Conservation (phyloP, 2,329 filamentous ascomycete genomes). For the Zasmidium citrigriseum region DNA sequence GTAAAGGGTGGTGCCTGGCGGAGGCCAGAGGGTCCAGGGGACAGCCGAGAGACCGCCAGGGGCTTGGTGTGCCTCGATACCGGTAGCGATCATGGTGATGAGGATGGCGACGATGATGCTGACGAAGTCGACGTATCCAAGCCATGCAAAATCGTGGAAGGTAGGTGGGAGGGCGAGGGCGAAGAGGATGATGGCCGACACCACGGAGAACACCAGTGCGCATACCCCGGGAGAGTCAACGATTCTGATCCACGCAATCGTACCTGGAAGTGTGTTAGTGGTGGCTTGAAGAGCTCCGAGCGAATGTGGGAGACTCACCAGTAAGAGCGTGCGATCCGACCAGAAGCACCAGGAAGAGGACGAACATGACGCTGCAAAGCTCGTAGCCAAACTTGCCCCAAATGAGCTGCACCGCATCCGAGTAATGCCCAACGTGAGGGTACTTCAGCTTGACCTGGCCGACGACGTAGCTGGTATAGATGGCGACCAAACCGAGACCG, state of each 20-base stretch:
- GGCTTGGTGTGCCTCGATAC: constrained; percentile 29
- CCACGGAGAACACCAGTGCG: constrained; percentile 44
- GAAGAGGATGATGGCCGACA: constrained; percentile 45
- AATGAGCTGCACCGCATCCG: constrained; percentile 46
- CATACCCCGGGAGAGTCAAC: constrained; percentile 40
- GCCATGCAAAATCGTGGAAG: constrained; percentile 37
- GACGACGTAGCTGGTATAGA: constrained; percentile 63
- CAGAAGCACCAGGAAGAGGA: constrained; percentile 44
- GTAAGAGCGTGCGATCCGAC: constrained; percentile 48
- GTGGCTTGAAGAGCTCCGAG: not conserved
- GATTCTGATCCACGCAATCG: constrained; percentile 48
- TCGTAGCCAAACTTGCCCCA: constrained; percentile 46
- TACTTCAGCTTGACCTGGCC: constrained; percentile 61
- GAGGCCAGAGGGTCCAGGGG: constrained; percentile 38
- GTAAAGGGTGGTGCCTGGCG: constrained; percentile 44
- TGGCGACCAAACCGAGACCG: constrained; percentile 57
- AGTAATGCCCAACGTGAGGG: constrained; percentile 46
- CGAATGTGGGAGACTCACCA: constrained; percentile 12
- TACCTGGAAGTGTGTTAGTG: constrained; percentile 25
- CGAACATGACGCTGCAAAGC: constrained; percentile 45
- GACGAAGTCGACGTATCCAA: constrained; percentile 40
- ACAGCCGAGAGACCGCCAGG: constrained; percentile 34
- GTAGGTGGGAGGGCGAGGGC: constrained; percentile 37
- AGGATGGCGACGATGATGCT: constrained; percentile 37
- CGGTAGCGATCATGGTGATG: constrained; percentile 39